Conservation (phyloP, 2,329 filamentous ascomycete genomes). For the Pochonia chlamydosporia region DNA sequence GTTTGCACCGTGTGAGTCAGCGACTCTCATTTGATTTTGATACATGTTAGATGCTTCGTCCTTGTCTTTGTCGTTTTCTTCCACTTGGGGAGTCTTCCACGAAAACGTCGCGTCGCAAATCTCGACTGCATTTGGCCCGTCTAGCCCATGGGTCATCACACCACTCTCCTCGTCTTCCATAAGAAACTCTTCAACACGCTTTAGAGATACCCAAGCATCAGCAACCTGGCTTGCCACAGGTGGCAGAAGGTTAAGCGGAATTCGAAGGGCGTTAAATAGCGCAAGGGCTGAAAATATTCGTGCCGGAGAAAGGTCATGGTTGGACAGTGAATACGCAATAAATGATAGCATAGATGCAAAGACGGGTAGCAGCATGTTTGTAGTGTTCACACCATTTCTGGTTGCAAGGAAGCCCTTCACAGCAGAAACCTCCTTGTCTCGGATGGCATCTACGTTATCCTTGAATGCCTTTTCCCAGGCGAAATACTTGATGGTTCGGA, state of each 20-base stretch:
- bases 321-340: constrained; percentile 67
- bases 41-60: constrained; percentile 53
- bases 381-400: constrained; percentile 76
- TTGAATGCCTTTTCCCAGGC: constrained; percentile 91
- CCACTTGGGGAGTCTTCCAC: no score
- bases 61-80: no score
- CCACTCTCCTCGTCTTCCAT: constrained; percentile 80
- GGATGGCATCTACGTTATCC: constrained; percentile 65
- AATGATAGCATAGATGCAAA: constrained; percentile 95
- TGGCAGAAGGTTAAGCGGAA: constrained; percentile 85
- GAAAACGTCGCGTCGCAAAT: constrained; percentile 73
- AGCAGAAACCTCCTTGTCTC: constrained; percentile 70
- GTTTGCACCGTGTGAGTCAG: no score
- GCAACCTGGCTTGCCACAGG: constrained; percentile 84
- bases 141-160: constrained; percentile 49
- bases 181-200: constrained; percentile 83
- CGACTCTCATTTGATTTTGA: constrained; percentile 31
- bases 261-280: constrained; percentile 83
- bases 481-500: constrained; percentile 94
- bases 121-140: constrained; percentile 64
- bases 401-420: constrained; percentile 80
- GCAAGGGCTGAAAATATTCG: constrained; percentile 88
- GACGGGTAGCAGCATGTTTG: constrained; percentile 81
- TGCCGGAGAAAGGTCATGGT: constrained; percentile 66
- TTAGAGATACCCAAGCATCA: constrained; percentile 80